phyloP scores from a whole-genome alignment of 306 rosid genomes.

The Cucumis hystrix region DNA sequence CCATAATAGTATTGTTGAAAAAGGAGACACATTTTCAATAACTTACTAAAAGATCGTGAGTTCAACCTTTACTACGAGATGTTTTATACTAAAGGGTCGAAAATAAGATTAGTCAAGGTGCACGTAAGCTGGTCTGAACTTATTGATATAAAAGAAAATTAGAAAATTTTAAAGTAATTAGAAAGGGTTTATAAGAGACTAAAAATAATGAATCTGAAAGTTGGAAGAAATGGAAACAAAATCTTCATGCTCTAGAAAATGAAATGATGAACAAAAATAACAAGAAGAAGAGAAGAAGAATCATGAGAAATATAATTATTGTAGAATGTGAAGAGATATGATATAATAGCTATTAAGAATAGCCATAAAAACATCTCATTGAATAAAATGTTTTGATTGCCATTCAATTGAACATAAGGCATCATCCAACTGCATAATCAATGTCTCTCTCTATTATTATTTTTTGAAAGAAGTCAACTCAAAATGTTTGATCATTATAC shows the following conservation, averaged over 20 bases:
- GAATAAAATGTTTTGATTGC: neutral
- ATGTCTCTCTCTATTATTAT: neutral
- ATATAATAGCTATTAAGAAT: neutral
- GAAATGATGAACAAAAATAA: neutral
- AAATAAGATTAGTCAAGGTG: too few relatives aligned
- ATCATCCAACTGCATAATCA: neutral
- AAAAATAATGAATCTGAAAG: too few relatives aligned
- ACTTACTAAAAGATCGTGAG: too few relatives aligned
- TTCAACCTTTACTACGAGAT: too few relatives aligned
- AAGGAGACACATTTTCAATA: too few relatives aligned
- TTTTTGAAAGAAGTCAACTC: neutral
- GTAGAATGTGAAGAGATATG: neutral
- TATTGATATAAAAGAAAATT: too few relatives aligned
- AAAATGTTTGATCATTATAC: neutral
- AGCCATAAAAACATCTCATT: neutral
- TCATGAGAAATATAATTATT: neutral
- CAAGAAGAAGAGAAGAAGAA: neutral
- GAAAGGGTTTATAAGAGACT: too few relatives aligned
- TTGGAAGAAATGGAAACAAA: neutral
- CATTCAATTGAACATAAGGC: neutral
- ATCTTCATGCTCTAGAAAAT: neutral
- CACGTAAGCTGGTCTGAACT: too few relatives aligned
- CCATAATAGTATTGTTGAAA: too few relatives aligned
- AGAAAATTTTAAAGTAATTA: too few relatives aligned
- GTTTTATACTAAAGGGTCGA: too few relatives aligned